Evolutionary conservation across 176 grass and related monocot genomes (phyloP), one percentile per base, ranked within the genome.

Genomic region (Oryza australiensis): DNA sequence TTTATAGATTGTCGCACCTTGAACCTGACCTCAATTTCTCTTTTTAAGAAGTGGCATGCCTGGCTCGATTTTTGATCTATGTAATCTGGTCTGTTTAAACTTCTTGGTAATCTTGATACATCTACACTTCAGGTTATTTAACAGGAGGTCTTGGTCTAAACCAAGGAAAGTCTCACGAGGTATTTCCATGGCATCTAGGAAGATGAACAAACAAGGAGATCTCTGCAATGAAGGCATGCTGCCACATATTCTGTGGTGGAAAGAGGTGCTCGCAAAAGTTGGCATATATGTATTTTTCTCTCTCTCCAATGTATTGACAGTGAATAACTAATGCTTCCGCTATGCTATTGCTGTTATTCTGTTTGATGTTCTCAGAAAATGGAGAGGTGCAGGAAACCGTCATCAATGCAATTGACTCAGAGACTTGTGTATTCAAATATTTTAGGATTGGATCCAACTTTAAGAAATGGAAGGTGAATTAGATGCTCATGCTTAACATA

Each of bases 391-490:
- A 93, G 88, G 80, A 98, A 93, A 71, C 90, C 84, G 62, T 94
- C 92, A 80, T 91, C 92, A 2, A 27, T 89, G 55, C 92, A 93
- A 37, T 74, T 98, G 87, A 82, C 85, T 41, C 89, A 98, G 79
- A 93, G 90, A 77, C 92, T 98, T 76, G 81, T 73, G 14, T 93
- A 94, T 81, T 89, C 92, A 7, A 98, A 98, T 89, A 83, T 98
- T 76, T 91, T 98, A 80, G 95, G 95, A 33, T 69, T 98, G 76
- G 92, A 98, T 86, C 16, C 85, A 16, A 73, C 81, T 73, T 78
- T 98, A 82, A 98, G 85, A 89, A 98, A 98, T 86, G 95, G 95
- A 90, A 98, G 95, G 95, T 94, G 45, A 86, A 62, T 32, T 73
- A 70, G 11, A 90, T 76, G 60, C 66, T 78, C 64, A 32, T 75